Evolutionary conservation across 164 flowering plant species (phyloP).

Genomic region (Saururus chinensis): DNA sequence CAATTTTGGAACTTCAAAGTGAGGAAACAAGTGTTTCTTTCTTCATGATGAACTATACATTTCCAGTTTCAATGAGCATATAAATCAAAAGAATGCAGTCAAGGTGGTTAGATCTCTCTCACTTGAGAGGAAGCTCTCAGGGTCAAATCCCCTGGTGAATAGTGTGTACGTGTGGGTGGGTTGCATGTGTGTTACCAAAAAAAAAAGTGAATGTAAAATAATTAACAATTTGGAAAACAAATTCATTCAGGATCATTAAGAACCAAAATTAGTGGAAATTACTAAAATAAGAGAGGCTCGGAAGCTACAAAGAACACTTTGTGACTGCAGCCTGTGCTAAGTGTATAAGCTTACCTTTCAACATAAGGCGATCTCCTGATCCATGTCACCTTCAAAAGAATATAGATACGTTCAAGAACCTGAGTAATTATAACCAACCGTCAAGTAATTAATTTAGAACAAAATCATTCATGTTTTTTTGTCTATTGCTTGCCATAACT

Average conservation of each 20-base stretch:
- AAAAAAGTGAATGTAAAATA: not conserved
- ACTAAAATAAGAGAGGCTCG: not conserved
- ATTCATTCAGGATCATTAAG: not conserved
- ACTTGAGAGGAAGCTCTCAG: too few relatives aligned
- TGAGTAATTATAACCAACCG: slow-evolving; percentile 13
- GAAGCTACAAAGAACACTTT: not conserved
- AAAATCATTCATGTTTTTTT: not conserved
- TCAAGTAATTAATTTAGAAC: not conserved
- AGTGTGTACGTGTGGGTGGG: not conserved
- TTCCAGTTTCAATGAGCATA: not conserved
- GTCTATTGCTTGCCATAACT: not conserved
- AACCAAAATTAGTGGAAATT: not conserved
- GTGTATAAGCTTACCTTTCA: slow-evolving; percentile 30
- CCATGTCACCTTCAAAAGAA: slow-evolving; percentile 68
- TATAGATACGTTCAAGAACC: slow-evolving; percentile 54
- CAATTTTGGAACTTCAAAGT: not conserved
- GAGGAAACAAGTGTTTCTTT: not conserved
- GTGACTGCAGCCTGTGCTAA: not conserved
- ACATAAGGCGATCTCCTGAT: slow-evolving; percentile 63
- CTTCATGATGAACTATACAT: not conserved
- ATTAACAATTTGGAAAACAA: not conserved
- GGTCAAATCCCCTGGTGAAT: too few relatives aligned
- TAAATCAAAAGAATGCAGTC: not conserved
- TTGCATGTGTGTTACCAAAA: not conserved
- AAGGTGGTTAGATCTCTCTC: too few relatives aligned